Percentiles rank a stretch among this genome's conserved stretches.
Evolutionary conservation across 352 stramenopile species (phyloP).

Genomic region (Plasmopara muralis): DNA sequence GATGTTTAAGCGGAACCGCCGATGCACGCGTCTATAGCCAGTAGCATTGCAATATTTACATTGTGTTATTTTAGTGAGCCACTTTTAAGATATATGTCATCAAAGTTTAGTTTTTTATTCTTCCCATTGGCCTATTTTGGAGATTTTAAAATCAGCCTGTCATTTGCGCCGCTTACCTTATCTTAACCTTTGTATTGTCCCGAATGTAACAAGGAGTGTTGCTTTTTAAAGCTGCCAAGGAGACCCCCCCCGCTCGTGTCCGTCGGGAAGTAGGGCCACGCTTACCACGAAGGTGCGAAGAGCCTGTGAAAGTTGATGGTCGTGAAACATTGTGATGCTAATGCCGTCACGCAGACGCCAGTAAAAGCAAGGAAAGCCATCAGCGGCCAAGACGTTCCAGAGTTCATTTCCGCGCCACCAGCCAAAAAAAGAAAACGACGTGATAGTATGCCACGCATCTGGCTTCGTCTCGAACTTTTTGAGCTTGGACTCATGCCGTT

Average conservation of each 20-base stretch:
- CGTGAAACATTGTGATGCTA: constrained; percentile 18
- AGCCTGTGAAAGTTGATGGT: constrained; percentile 11
- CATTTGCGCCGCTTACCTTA: constrained; percentile 1
- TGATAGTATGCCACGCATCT: constrained; percentile 54
- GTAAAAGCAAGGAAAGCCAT: constrained; percentile 25
- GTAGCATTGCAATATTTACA: too few relatives aligned
- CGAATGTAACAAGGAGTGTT: background rate
- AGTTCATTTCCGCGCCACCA: constrained; percentile 27
- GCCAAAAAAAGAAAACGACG: constrained; percentile 31
- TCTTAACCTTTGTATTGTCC: constrained; percentile 15
- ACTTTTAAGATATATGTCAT: too few relatives aligned
- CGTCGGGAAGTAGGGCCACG: constrained; percentile 11
- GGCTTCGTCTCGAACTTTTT: constrained; percentile 81
- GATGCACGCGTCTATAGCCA: constrained; percentile 1
- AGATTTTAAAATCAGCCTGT: too few relatives aligned
- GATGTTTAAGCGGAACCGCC: constrained; percentile 23
- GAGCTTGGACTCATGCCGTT: constrained; percentile 73
- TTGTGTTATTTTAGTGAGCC: too few relatives aligned
- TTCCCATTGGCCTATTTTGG: too few relatives aligned
- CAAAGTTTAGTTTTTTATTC: too few relatives aligned
- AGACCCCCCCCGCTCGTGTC: constrained; percentile 1
- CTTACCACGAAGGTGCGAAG: constrained; percentile 33
- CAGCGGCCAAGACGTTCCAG: constrained; percentile 23
- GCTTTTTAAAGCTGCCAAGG: background rate
- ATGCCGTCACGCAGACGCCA: constrained; percentile 24